Base-by-base conservation (phyloP, 352 stramenopile species). In the Globisporangium solare region DNA sequence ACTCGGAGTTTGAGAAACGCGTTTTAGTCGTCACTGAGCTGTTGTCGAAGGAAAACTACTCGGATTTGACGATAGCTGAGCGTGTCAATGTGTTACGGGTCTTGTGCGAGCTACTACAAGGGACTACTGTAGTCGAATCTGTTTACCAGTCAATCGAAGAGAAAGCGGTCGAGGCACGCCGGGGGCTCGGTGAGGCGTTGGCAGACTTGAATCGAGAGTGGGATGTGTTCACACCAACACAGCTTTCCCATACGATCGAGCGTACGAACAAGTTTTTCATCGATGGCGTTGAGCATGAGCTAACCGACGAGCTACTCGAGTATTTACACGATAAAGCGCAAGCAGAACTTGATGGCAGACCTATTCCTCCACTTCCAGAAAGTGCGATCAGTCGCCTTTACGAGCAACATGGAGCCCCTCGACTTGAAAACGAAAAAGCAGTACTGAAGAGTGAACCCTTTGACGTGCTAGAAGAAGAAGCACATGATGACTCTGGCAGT, bases 41-140 rank as follows among this genome's bases (percentile, higher is more conserved):
- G 31, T 53, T 94, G 8, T 89, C 82, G 4, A 71, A 72, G 41
- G 84, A 94, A 58, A 86, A 79, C 53, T 90, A 88, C 47, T 71
- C 71, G 10, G 72, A 82, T 22, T 27, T 88, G 41, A 54, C 58
- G 47, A 43, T 92, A 3, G 46, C 22, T 18, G 79, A 94, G 47
- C 75, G 81, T 8, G 63, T 92, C 8, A 65, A 67, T 17, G 60
- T 94, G 15, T 59, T 92, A 17, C 67, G 75, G 6, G 73, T 86
- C 12, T 58, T 92, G 12, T 86, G 75, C 21, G 84, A 94, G 47
- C 60, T 94, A 31, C 54, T 88, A n/a, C 61, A 86, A 51, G 74
- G 70, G 12, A 79, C 65, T 20, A 62, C 66, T 20, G 63, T 52
- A 1, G 74, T 92, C 13, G 77, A 91, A 57, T 76, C 80, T 17